Base-by-base conservation (phyloP, 2,329 filamentous ascomycete species). In the Tympanopsis confertula region DNA sequence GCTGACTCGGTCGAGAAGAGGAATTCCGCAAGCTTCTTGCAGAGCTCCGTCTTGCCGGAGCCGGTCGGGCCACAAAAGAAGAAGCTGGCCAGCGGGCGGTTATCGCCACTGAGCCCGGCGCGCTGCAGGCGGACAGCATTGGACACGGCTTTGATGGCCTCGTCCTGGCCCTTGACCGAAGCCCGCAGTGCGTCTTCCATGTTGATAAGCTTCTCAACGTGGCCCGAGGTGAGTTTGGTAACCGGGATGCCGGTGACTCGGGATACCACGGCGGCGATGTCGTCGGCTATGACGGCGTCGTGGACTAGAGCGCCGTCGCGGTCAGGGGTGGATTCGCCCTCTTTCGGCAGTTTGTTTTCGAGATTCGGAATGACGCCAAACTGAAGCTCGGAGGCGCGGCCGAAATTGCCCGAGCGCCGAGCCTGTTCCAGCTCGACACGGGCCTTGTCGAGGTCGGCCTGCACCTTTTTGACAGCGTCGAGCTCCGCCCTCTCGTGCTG, bases 31-130 rank as follows among this genome's bases (percentile, higher is more conserved):
- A 98, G 81, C 56, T 93, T 89, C 68, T 96, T 96, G 69, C 88
- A 94, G 1, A 96, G 75, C 54, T 96, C 88, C 3, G 91, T 98
- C 66, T 96, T 98, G 41, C 91, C 91, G 14, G 95, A 89, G 52
- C 89, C 91, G 0, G 91, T 96, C 4, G 91, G 91, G 0, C 91
- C 91, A 3, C 96, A 72, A 72, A 96, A 95, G 81, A 96, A 95
- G 65, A 96, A 95, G 0, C 84, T 93, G 0, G 89, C 91, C 4
- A 94, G 69, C 0, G 91, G 91, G 1, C 87, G 73, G 56, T 95
- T 94, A 50, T 95, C 87, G 22, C 87, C 87, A 42, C 83, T 93
- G 7, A 96, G 68, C 1, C 91, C 91, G 7, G 91, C 91, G 45
- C 91, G 75, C 58, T 96, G 91, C 67, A 95, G 82, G 15, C 91